These are phyloP conservation scores for Logfia minima DNA, from an alignment of 129 eudicot genomes.

Conservation along the genomic window DNA sequence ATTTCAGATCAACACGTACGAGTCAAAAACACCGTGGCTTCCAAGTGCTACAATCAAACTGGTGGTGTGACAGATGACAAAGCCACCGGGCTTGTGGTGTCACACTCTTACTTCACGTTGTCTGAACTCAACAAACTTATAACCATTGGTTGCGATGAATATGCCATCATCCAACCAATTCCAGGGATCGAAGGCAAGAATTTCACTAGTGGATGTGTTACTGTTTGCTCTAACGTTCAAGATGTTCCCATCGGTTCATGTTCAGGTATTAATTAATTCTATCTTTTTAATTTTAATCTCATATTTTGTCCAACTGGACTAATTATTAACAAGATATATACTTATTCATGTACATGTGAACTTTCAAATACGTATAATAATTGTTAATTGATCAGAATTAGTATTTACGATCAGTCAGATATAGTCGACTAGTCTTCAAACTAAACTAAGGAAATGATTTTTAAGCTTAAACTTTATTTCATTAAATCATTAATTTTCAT, in stretches of 20 bases:
- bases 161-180: background rate
- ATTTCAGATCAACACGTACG: slow-evolving; percentile 22
- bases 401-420: too few species aligned
- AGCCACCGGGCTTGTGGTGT: background rate
- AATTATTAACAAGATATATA: too few species aligned
- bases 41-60: slow-evolving; percentile 21
- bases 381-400: too few species aligned
- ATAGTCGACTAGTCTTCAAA: too few species aligned
- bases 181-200: background rate
- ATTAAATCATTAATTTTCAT: too few species aligned
- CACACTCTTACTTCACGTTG: slow-evolving; percentile 4
- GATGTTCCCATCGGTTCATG: slow-evolving; percentile 33
- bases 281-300: too few species aligned
- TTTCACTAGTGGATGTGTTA: background rate
- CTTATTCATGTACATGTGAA: too few species aligned
- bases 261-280: slow-evolving; percentile 18
- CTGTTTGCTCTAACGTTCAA: slow-evolving; percentile 14
- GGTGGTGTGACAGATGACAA: background rate
- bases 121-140: slow-evolving; percentile 17
- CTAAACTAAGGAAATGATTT: too few species aligned
- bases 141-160: slow-evolving; percentile 24
- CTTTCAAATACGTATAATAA: too few species aligned
- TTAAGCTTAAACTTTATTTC: too few species aligned
- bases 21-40: slow-evolving; percentile 17
- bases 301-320: too few species aligned